Conservation (phyloP, 2,329 filamentous ascomycete species). For the Podosphaera fusca region DNA sequence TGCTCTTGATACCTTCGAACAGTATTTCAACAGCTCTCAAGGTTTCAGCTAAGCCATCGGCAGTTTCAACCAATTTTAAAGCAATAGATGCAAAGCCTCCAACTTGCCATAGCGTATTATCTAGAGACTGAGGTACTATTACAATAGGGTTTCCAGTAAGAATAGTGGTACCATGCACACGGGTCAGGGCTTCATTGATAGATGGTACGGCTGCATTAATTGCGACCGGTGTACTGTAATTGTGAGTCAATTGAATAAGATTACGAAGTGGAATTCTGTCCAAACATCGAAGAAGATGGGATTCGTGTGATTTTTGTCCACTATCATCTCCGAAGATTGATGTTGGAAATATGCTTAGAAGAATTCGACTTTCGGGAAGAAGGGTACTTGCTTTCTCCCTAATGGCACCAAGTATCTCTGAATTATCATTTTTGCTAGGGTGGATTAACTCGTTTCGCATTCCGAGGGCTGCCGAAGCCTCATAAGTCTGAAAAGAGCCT, state of each 20-base stretch:
- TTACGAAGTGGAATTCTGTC: conserved; percentile 47
- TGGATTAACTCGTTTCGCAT: conserved; percentile 79
- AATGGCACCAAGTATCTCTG: conserved; percentile 77
- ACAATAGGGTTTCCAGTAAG: conserved; percentile 68
- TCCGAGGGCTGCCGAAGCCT: conserved; percentile 73
- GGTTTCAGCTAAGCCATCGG: conserved; percentile 45
- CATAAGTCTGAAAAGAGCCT: conserved; percentile 88
- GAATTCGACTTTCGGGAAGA: conserved; percentile 55
- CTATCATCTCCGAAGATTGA: conserved; percentile 66
- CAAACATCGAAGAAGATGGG: conserved; percentile 51
- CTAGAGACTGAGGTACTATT: conserved; percentile 58
- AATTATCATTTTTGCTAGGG: conserved; percentile 70
- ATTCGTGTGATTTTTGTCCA: conserved; percentile 45
- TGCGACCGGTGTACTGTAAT: conserved; percentile 54
- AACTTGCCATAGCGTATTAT: conserved; percentile 79
- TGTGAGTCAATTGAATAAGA: conserved; percentile 44
- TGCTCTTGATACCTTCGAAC: conserved; percentile 67
- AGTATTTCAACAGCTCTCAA: conserved; percentile 61
- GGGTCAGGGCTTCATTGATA: conserved; percentile 70
- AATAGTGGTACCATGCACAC: conserved; percentile 57
- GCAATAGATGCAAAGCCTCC: conserved; percentile 77
- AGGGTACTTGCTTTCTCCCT: conserved; percentile 63
- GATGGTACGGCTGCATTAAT: conserved; percentile 75
- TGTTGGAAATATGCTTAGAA: conserved; percentile 64
- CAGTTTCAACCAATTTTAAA: conserved; percentile 61